A percentile compares a stretch with the other conserved stretches of the same genome.
Evolutionary conservation across 108 stramenopile species (phyloP).

Genomic region (Nannochloropsis gaditana): DNA sequence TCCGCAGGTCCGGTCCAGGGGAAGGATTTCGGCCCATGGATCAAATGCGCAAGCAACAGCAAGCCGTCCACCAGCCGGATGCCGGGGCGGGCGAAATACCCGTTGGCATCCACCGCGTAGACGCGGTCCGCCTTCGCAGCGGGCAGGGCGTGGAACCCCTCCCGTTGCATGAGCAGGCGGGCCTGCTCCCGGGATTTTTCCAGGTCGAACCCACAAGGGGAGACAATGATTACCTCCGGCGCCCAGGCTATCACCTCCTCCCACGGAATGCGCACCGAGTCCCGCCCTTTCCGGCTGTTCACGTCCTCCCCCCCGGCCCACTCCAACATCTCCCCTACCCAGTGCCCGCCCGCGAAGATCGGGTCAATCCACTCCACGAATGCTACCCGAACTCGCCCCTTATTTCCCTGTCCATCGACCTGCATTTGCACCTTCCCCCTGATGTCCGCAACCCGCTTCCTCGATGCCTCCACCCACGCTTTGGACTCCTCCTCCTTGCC

Average conservation of each 20-base stretch:
- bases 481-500: slow-evolving; percentile 27
- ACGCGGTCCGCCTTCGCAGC: slow-evolving; percentile 59
- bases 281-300: slow-evolving; percentile 28
- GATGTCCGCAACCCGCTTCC: neutral
- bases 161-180: slow-evolving; percentile 34
- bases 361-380: slow-evolving; percentile 87
- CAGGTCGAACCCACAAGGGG: slow-evolving; percentile 81
- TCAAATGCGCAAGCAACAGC: slow-evolving; percentile 61
- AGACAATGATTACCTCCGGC: slow-evolving; percentile 74
- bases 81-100: slow-evolving; percentile 76
- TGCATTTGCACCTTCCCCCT: neutral
- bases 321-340: slow-evolving; percentile 77
- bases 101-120: slow-evolving; percentile 70
- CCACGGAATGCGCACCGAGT: slow-evolving; percentile 61
- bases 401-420: neutral
- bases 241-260: slow-evolving; percentile 58
- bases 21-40: slow-evolving; percentile 27
- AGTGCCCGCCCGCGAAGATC: slow-evolving; percentile 80
- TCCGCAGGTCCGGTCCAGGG: neutral
- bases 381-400: slow-evolving; percentile 53
- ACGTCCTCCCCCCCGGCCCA: slow-evolving; percentile 60
- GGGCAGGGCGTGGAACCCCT: slow-evolving; percentile 54
- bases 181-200: slow-evolving; percentile 66
- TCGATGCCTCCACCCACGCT: neutral
- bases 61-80: slow-evolving; percentile 67